A percentile compares a stretch with the other conserved stretches of the same genome.
phyloP scores from a whole-genome alignment of 116 monocot species.

The Thalassia testudinum region DNA sequence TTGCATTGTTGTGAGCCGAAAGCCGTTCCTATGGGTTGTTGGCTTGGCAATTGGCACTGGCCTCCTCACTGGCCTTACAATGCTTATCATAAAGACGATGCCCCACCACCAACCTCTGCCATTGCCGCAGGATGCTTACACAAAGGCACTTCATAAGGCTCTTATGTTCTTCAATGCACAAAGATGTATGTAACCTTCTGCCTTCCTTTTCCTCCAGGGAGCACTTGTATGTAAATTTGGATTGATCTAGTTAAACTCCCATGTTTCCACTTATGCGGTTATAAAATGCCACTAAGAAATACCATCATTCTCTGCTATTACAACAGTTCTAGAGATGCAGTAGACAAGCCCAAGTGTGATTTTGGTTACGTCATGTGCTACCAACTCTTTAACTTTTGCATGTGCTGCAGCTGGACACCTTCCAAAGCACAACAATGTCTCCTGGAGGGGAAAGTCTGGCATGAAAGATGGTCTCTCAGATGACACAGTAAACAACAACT shows the following conservation, averaged over 20 bases:
- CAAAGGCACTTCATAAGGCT: conserved; percentile 43
- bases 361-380: no score
- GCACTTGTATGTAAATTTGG: no score
- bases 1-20: conserved; percentile 28
- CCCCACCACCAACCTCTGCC: conserved; percentile 25
- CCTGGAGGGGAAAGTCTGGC: conserved; percentile 79
- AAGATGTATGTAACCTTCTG: conserved; percentile 22
- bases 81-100: conserved; percentile 21
- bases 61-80: conserved; percentile 25
- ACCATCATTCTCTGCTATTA: conserved; percentile 33
- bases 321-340: conserved; percentile 49
- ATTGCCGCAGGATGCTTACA: conserved; percentile 38
- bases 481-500: conserved; percentile 20
- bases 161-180: conserved; percentile 74
- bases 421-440: conserved; percentile 67
- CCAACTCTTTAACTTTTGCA: not conserved
- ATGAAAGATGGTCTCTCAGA: conserved; percentile 78
- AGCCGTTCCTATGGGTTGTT: conserved; percentile 20
- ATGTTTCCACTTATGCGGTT: not conserved
- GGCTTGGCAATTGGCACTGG: conserved; percentile 10
- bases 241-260: not conserved
- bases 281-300: not conserved
- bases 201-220: no score
- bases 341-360: no score
- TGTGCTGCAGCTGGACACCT: conserved; percentile 40